Evolutionary conservation across 1,284 basidiomycete genomes (phyloP).

Genomic region (Ceratobasidium papillatum): DNA sequence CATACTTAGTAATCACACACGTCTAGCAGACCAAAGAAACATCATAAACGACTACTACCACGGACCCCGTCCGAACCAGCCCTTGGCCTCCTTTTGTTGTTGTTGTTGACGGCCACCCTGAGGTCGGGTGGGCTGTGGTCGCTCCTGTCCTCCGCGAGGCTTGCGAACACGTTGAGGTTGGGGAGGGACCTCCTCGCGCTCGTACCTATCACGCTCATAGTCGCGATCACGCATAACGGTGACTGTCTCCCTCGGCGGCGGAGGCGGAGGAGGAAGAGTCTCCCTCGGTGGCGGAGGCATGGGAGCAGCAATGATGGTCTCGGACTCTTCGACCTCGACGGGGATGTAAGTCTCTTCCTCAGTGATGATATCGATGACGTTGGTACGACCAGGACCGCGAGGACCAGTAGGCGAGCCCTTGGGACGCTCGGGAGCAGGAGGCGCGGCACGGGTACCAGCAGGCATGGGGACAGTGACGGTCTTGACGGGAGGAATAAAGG

Average conservation of each 20-base stretch:
- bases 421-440: slow-evolving; percentile 66
- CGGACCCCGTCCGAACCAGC: slow-evolving; percentile 38
- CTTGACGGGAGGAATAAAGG: slow-evolving; percentile 62
- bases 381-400: slow-evolving; percentile 61
- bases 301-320: slow-evolving; percentile 24
- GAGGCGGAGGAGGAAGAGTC: slow-evolving; percentile 25
- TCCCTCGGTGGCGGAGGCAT: slow-evolving; percentile 6
- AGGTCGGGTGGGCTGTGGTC: slow-evolving; percentile 33
- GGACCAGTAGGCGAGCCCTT: slow-evolving; percentile 50
- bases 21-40: slow-evolving; percentile 36
- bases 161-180: slow-evolving; percentile 19
- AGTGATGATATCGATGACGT: slow-evolving; percentile 67
- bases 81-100: slow-evolving; percentile 37
- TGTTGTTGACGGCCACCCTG: slow-evolving; percentile 11
- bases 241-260: slow-evolving; percentile 35
- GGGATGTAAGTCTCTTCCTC: slow-evolving; percentile 51
- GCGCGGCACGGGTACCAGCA: slow-evolving; percentile 78
- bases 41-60: slow-evolving; percentile 28
- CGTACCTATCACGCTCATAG: slow-evolving; percentile 16
- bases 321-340: slow-evolving; percentile 43
- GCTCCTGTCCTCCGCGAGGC: slow-evolving; percentile 25
- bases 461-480: slow-evolving; percentile 73
- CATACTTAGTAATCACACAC: slow-evolving; percentile 36
- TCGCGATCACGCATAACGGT: slow-evolving; percentile 34
- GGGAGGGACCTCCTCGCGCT: slow-evolving; percentile 8